Base-by-base conservation (phyloP, 352 stramenopile species). In the Pythium dissotocum region DNA sequence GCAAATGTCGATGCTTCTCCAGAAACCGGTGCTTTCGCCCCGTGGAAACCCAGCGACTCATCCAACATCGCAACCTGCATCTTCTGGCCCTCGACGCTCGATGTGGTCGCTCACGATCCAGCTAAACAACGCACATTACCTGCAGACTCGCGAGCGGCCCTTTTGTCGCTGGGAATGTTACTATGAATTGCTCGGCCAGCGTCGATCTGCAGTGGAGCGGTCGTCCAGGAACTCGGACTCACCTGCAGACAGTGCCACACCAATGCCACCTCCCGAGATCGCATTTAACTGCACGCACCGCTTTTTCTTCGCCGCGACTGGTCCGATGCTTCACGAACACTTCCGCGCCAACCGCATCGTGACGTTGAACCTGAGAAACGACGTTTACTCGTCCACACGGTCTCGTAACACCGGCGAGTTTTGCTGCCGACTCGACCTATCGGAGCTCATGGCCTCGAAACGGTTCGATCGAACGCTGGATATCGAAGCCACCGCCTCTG, bases 121-220 rank as follows among this genome's bases (percentile, higher is more conserved):
- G 46, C 65, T 92, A 6, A 89, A 87, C 62, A 80, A 90, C 55
- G 79, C 77, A 9, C 80, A 92, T 61, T 75, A 89, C 64, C 60
- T 92, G 52, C 71, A 86, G 18, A 86, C 79, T 7, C 75, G 80
- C 21, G 76, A 90, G 56, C 80, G 77, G 4, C 70, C 80, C 1
- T 89, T 79, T 30, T 83, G 80, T 71, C 79, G 82, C 24, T 92
- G 84, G 84, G 84, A 90, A 33, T 92, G 84, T 53, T 81, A 87
- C 58, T 92, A 92, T 67, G 70, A 78, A n/a, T 61, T 90, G 1
- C 72, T 90, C 4, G 63, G 60, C 0, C 84, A 90, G 57, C 77
- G 82, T 16, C 69, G 82, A 14, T 92, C 84, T 12, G 84, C 80
- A 1, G 68, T 92, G 21, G 82, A 92, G 61, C 67, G 77, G 21